Base-by-base conservation (phyloP, 2,329 filamentous ascomycete genomes). In the Arthroderma uncinatum region DNA sequence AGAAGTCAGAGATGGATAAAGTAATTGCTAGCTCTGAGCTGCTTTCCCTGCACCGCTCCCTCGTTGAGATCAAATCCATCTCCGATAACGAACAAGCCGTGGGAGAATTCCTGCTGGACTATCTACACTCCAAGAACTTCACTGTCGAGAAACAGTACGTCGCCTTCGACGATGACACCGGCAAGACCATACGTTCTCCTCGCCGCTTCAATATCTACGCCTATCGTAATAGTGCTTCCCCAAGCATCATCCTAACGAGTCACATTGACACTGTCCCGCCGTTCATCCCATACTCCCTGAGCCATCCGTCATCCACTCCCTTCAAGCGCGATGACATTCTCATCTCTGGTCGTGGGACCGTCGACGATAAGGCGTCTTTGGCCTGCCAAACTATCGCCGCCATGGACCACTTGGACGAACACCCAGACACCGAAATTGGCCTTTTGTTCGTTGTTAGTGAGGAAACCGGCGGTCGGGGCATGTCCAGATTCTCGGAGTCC, bases 401-500 rank as follows among this genome's bases (percentile, higher is more conserved):
- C 2, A 73, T 79, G 40, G 71, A 74, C n/a, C 73, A 82, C 16
- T 70, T 79, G 30, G 19, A 62, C 3, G 60, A 70, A 3, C 62
- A 74, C 47, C 68, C 70, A 1, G 62, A 68, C 36, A 67, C 74
- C 6, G 67, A 74, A 0, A 65, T 77, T 2, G 76, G 76, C 0
- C 70, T 84, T 2, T 75, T 85, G 25, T 84, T 81, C 65, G 82
- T 84, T 1, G 87, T 95, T 0, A 90, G 89, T 59, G 92, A 98
- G 70, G 92, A 97, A 70, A 79, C 78, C 2, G 77, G 76, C 2
- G 92, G 92, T 8, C 85, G 86, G 61, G 92, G 92, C 7, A 97
- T 97, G 92, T 71, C 70, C 54, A 65, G 70, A 53, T 76, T 76
- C 64, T 75, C 74, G 10, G 56, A 68, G 6, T 76, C 76, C 63